These are phyloP conservation scores for Royoungia palumana DNA, from an alignment of 768 basidiomycete genomes.

Conservation along the genomic window DNA sequence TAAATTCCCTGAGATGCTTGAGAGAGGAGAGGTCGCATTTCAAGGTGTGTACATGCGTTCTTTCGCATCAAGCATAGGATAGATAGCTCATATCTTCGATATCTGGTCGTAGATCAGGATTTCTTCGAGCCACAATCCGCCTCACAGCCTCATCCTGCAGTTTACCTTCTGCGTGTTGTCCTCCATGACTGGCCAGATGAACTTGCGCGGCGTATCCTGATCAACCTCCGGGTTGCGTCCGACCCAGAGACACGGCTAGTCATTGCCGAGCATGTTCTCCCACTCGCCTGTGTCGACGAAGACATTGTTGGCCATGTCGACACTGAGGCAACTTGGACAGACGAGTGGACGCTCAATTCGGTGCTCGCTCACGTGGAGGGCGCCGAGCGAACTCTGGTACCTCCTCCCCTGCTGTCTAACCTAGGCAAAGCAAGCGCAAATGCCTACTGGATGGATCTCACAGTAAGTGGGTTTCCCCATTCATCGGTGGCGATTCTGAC, in stretches of 20 bases:
- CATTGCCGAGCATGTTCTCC: conserved; percentile 69
- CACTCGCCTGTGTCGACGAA: conserved; percentile 63
- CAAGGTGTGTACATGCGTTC: conserved; percentile 35
- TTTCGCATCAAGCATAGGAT: neutral
- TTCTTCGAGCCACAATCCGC: conserved; percentile 65
- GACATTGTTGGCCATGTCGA: conserved; percentile 10
- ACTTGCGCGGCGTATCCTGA: conserved; percentile 44
- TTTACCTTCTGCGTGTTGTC: conserved; percentile 68
- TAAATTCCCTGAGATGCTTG: conserved; percentile 56
- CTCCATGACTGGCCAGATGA: conserved; percentile 79
- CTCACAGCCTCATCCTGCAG: conserved; percentile 45
- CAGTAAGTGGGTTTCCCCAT: conserved; percentile 38
- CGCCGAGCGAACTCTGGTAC: conserved; percentile 50
- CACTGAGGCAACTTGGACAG: neutral
- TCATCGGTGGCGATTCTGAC: neutral
- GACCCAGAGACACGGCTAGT: conserved; percentile 51
- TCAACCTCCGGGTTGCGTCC: conserved; percentile 41
- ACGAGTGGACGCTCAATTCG: conserved; percentile 27
- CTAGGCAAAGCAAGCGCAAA: conserved; percentile 65
- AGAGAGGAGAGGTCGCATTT: conserved; percentile 50
- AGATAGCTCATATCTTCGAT: neutral
- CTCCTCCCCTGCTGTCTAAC: conserved; percentile 66
- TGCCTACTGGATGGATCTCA: conserved; percentile 69
- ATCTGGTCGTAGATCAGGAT: conserved; percentile 52
- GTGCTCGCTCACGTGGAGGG: conserved; percentile 46